These are phyloP conservation scores for Wickerhamomyces chambardii DNA, from an alignment of 805 yeast species.

Conservation along the genomic window DNA sequence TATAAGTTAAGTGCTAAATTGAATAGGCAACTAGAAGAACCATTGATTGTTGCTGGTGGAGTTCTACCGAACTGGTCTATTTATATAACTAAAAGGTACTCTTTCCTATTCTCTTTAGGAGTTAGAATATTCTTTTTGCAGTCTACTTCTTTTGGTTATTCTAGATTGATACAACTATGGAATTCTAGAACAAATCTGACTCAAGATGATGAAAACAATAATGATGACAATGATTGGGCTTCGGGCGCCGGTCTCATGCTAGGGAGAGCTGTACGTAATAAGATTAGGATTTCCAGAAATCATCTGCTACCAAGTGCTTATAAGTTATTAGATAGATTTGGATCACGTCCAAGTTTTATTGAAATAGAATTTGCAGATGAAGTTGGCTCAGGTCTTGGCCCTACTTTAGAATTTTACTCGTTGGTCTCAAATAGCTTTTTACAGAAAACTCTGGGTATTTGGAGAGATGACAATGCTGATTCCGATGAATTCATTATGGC, in stretches of 20 bases:
- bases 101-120: constrained; percentile 80
- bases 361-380: constrained; percentile 88
- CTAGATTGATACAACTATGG: constrained; percentile 77
- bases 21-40: constrained; percentile 83
- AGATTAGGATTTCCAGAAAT: constrained; percentile 67
- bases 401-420: constrained; percentile 89
- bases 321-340: constrained; percentile 69
- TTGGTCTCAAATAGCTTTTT: constrained; percentile 70
- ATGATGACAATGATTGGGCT: constrained; percentile 5
- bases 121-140: constrained; percentile 71
- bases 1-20: constrained; percentile 81
- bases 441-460: constrained; percentile 44
- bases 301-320: constrained; percentile 68
- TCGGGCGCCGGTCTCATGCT: constrained; percentile 29
- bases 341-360: constrained; percentile 68
- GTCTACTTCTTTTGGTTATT: constrained; percentile 86
- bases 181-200: constrained; percentile 37
- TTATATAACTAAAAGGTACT: constrained; percentile 59
- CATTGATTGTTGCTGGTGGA: constrained; percentile 79
- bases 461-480: constrained; percentile 46
- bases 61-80: constrained; percentile 81
- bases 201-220: constrained; percentile 22
- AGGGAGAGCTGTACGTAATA: constrained; percentile 74
- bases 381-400: constrained; percentile 95
- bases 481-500: constrained; percentile 28